Evolutionary conservation across 2,329 filamentous ascomycete genomes (phyloP).

Genomic region (Capronia americana): DNA sequence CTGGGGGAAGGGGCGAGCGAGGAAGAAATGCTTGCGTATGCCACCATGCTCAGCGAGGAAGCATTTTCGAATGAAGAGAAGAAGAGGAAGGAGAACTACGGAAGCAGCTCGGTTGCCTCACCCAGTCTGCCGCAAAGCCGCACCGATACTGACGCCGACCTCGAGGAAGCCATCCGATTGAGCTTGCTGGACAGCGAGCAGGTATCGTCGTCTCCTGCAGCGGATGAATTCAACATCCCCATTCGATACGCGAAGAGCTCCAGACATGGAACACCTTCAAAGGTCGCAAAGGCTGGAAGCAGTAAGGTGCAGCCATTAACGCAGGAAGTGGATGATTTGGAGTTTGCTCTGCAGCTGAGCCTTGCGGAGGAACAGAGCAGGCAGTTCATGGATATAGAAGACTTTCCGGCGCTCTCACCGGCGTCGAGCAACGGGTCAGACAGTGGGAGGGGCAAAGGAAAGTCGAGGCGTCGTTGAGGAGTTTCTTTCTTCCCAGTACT

Average conservation of each 20-base stretch:
- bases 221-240: conserved; percentile 41
- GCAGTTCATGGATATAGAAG: conserved; percentile 41
- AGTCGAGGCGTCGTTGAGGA: conserved; percentile 29
- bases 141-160: conserved; percentile 57
- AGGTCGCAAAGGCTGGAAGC: conserved; percentile 42
- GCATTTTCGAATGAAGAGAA: conserved; percentile 57
- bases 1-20: conserved; percentile 63
- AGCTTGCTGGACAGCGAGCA: conserved; percentile 50
- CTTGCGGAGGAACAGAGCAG: conserved; percentile 64
- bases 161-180: conserved; percentile 68
- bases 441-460: conserved; percentile 32
- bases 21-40: conserved; percentile 68
- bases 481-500: conserved; percentile 4
- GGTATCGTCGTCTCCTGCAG: conserved; percentile 27
- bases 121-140: conserved; percentile 18
- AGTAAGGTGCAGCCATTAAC: conserved; percentile 45
- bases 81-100: conserved; percentile 52
- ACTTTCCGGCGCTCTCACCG: conserved; percentile 43
- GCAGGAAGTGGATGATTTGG: conserved; percentile 63
- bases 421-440: conserved; percentile 36
- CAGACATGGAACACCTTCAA: conserved; percentile 36
- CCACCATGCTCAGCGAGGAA: conserved; percentile 67
- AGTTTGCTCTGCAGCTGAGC: conserved; percentile 68
- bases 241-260: conserved; percentile 47
- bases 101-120: conserved; percentile 45